phyloP scores from a whole-genome alignment of 1,284 basidiomycete genomes.

The Trichosporon sp. region DNA sequence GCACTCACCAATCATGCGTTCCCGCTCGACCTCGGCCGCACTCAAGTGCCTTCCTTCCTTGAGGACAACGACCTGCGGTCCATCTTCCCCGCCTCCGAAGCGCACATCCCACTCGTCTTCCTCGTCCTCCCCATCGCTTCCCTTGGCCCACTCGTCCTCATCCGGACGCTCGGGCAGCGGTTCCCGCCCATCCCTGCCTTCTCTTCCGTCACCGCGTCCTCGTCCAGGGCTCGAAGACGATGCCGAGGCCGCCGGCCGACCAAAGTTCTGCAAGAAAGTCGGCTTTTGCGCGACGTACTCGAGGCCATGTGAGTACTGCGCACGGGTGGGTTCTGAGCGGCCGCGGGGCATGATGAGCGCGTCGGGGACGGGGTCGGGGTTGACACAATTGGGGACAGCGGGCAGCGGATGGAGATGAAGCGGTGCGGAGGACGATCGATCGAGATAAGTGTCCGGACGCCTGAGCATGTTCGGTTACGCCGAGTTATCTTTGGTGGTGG shows the following conservation, averaged over 20 bases:
- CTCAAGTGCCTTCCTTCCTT: conserved; percentile 76
- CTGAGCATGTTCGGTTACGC: too few relatives aligned
- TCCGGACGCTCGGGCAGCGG: conserved; percentile 33
- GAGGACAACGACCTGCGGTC: conserved; percentile 76
- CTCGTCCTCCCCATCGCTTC: conserved; percentile 53
- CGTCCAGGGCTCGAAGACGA: neutral
- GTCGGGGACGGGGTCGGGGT: neutral
- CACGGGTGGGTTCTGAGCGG: conserved; percentile 9
- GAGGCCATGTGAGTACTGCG: conserved; percentile 29
- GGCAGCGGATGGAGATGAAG: too few relatives aligned
- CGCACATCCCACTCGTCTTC: conserved; percentile 65
- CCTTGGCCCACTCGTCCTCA: conserved; percentile 37
- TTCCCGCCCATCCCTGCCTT: conserved; percentile 8
- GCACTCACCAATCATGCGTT: conserved; percentile 62
- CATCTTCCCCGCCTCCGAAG: conserved; percentile 73
- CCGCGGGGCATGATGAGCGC: conserved; percentile 5
- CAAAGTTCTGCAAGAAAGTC: conserved; percentile 40
- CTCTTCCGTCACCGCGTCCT: too few relatives aligned
- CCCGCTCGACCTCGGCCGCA: conserved; percentile 66
- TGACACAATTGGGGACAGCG: neutral
- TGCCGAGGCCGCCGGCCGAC: conserved; percentile 10
- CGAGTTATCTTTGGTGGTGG: too few relatives aligned
- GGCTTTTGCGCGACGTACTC: conserved; percentile 40
- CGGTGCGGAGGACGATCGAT: too few relatives aligned
- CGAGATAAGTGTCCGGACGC: too few relatives aligned